Conservation (phyloP, 2,329 filamentous ascomycete genomes). For the Fusarium sarcochroum region DNA sequence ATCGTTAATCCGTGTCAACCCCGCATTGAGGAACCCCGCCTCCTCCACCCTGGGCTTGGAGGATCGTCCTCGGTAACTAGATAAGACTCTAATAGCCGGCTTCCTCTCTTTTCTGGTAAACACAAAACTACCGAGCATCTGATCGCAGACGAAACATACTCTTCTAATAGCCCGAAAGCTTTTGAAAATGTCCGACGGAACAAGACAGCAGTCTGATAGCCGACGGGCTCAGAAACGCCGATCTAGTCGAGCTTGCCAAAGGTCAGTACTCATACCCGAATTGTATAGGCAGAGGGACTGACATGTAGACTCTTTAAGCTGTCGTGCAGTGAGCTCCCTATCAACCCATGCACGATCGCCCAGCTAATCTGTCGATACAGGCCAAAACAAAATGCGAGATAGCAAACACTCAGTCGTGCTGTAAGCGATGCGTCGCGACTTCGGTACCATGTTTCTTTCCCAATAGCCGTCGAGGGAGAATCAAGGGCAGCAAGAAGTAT, state of each 20-base stretch:
- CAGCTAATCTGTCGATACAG: not conserved
- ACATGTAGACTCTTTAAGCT: not conserved
- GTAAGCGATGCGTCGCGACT: not conserved
- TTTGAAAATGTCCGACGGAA: not conserved
- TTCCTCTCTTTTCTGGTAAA: too few species aligned
- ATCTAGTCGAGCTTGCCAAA: not conserved
- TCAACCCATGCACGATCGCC: not conserved
- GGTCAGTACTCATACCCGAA: not conserved
- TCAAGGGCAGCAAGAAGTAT: not conserved
- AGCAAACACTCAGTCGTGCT: not conserved
- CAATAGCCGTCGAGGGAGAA: not conserved
- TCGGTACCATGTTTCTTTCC: not conserved
- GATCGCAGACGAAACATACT: not conserved
- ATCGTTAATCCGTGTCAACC: too few species aligned
- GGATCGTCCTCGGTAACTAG: too few species aligned
- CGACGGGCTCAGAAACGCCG: not conserved
- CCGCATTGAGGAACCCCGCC: too few species aligned
- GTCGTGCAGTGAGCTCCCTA: not conserved
- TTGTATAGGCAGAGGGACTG: not conserved
- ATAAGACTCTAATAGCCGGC: too few species aligned
- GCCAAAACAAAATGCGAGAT: slow-evolving; percentile 1
- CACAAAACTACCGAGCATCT: not conserved
- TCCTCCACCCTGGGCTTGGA: too few species aligned
- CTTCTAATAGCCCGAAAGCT: too few species aligned
- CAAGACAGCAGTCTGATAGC: not conserved